Evolutionary conservation across 768 basidiomycete genomes (phyloP).

Genomic region (Sistotremastrum suecicum): DNA sequence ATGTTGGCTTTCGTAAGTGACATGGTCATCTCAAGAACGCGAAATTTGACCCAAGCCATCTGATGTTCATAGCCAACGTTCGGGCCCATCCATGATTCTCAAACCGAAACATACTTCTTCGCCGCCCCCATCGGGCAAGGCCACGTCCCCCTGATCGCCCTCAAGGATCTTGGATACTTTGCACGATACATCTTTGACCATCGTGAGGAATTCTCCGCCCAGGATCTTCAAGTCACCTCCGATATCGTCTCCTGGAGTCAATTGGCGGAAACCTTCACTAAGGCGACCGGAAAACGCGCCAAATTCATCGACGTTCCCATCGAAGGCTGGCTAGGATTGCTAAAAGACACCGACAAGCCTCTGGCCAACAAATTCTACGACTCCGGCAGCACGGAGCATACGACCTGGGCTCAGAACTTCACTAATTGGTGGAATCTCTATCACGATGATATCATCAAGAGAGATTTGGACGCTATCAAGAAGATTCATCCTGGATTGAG

Average conservation of each 20-base stretch:
- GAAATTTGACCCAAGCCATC: too few species aligned
- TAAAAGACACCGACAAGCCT: constrained; percentile 16
- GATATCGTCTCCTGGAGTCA: constrained; percentile 24
- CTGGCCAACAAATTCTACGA: constrained; percentile 18
- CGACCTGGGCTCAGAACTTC: constrained; percentile 25
- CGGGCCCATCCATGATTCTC: constrained; percentile 17
- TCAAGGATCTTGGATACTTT: constrained; percentile 27
- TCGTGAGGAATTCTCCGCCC: constrained; percentile 20
- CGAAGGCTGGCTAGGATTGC: constrained; percentile 20
- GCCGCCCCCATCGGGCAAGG: constrained; percentile 22
- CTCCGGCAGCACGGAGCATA: constrained; percentile 14
- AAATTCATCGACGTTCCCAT: constrained; percentile 18
- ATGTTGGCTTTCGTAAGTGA: constrained; percentile 24
- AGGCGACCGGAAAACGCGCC: constrained; percentile 23
- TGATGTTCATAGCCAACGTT: too few species aligned
- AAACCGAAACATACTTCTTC: constrained; percentile 26
- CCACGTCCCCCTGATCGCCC: constrained; percentile 23
- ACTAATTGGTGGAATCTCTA: constrained; percentile 28
- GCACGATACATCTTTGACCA: constrained; percentile 25
- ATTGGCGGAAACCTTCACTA: constrained; percentile 21
- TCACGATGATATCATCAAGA: constrained; percentile 27
- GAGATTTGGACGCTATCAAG: constrained; percentile 31
- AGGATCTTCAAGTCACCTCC: constrained; percentile 23
- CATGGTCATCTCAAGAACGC: not conserved
- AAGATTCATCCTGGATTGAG: constrained; percentile 22